A percentile compares a stretch with the other conserved stretches of the same genome.
Evolutionary conservation across 495 filamentous ascomycete species (phyloP).

Genomic region (Bryoglossum gracile): DNA sequence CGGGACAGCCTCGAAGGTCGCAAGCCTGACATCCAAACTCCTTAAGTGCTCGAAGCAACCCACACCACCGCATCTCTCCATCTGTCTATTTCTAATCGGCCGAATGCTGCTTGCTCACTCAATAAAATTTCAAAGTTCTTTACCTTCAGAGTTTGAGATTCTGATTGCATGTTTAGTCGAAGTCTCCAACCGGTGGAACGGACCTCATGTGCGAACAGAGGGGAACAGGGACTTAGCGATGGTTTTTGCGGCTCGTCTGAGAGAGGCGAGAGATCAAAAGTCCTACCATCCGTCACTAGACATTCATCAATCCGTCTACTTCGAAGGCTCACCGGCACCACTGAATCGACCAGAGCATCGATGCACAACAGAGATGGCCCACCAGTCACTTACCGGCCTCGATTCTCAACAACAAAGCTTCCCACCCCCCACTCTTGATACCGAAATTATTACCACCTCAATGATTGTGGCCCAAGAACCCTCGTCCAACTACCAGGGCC

Average conservation of each 20-base stretch:
- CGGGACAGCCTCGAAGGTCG: conserved; percentile 31
- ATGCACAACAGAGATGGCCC: too few species aligned
- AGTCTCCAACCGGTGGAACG: conserved; percentile 31
- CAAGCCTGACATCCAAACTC: conserved; percentile 31
- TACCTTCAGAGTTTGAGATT: conserved; percentile 24
- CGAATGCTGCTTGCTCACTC: conserved; percentile 31
- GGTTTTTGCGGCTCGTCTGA: conserved; percentile 29
- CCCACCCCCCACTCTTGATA: too few species aligned
- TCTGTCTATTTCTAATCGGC: conserved; percentile 35
- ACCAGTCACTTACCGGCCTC: too few species aligned
- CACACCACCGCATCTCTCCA: conserved; percentile 33
- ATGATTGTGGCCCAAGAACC: too few species aligned
- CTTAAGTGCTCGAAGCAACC: conserved; percentile 24
- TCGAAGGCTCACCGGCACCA: too few species aligned
- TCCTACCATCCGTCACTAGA: conserved; percentile 25
- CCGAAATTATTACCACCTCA: too few species aligned
- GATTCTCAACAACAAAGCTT: too few species aligned
- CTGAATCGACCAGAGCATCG: too few species aligned
- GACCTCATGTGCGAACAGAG: conserved; percentile 5
- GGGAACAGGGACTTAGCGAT: conserved; percentile 27
- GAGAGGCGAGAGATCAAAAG: conserved; percentile 24
- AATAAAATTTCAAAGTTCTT: conserved; percentile 19
- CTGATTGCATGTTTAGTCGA: conserved; percentile 28
- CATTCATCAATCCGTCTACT: conserved; percentile 33
- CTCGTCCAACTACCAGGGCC: too few species aligned